Evolutionary conservation across 2,329 filamentous ascomycete genomes (phyloP), one percentile per base, ranked within the genome.

Genomic region (Venturiaceae sp.): DNA sequence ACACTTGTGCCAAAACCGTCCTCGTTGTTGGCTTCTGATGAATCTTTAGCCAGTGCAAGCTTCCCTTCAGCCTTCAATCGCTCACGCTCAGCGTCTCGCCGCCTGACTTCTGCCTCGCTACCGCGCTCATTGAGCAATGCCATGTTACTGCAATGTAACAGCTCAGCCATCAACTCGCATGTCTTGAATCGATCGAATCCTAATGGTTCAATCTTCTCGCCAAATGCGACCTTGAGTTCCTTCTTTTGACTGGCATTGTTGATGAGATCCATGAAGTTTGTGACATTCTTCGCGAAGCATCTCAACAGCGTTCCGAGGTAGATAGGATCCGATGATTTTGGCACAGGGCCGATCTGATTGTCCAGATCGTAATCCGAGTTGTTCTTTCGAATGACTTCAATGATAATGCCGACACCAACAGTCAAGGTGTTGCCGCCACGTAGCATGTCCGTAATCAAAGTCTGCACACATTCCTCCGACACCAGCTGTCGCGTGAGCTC

Each of bases 171-270:
- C 60, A 99, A 79, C 73, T 99, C 94, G 72, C 94, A 99, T 0
- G 94, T 97, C 78, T 99, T 99, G 79, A 99, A 99, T 21, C 94
- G 83, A 72, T 99, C 94, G 68, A 99, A 99, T 2, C 94, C 94
- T 9, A 99, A 80, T 3, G 94, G 92, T 71, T 97, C 91, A 56
- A 99, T 92, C 71, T 87, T 89, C 50, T 86, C 83, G 56, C 92
- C 92, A 77, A 95, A 99, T 0, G 94, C 94, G 2, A 91, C 92
- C 65, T 85, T 87, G 37, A 96, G 77, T 60, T 86, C 84, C 50
- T 86, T 83, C 68, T 88, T 86, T 46, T 55, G 80, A 55, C 80
- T 81, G 0, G 86, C 82, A 64, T 90, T 90, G 69, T 92, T 83
- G 63, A 99, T 91, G 21, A 97, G 78, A 50, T 83, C 81, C 89